Percentiles rank a stretch among this genome's conserved stretches.
Evolutionary conservation across 345 rosid genomes (phyloP).

Genomic region (Eucalyptus rudis): DNA sequence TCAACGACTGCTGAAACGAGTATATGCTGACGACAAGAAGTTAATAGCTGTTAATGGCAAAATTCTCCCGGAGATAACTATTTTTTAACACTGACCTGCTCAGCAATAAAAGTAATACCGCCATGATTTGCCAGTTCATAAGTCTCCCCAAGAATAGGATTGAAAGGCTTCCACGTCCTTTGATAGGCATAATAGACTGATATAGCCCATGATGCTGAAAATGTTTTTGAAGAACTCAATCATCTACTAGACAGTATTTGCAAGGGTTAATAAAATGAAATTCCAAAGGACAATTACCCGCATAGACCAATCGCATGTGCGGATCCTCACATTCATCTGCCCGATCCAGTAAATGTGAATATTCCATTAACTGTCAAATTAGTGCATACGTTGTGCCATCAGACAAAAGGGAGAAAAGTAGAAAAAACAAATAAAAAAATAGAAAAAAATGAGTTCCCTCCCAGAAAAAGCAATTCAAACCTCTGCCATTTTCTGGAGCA

Average conservation of each 20-base stretch:
- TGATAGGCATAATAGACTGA: slow-evolving; percentile 79
- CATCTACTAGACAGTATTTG: background rate
- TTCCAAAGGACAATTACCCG: slow-evolving; percentile 20
- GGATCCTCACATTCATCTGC: slow-evolving; percentile 95
- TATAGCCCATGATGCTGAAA: slow-evolving; percentile 80
- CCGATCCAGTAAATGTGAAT: slow-evolving; percentile 63
- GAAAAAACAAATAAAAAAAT: background rate
- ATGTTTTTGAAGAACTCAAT: background rate
- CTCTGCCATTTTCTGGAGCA: slow-evolving; percentile 97
- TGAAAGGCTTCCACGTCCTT: slow-evolving; percentile 94
- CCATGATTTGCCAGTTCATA: slow-evolving; percentile 78
- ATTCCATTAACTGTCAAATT: slow-evolving; percentile 72
- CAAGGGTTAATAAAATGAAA: background rate
- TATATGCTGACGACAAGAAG: background rate
- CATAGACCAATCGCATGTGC: slow-evolving; percentile 74
- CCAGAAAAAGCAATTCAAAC: slow-evolving; percentile 15
- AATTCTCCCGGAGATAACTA: background rate
- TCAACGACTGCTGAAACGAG: background rate
- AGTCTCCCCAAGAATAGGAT: slow-evolving; percentile 97
- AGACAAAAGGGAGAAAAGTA: background rate
- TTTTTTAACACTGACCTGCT: slow-evolving; percentile 45
- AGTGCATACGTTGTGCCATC: background rate
- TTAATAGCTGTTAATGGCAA: background rate
- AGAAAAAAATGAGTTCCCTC: background rate
- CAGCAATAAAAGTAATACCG: slow-evolving; percentile 64